Percentiles rank a stretch among this genome's conserved stretches.
Evolutionary conservation across 306 rosid species (phyloP).

Genomic region (Gastrolobium bilobum): DNA sequence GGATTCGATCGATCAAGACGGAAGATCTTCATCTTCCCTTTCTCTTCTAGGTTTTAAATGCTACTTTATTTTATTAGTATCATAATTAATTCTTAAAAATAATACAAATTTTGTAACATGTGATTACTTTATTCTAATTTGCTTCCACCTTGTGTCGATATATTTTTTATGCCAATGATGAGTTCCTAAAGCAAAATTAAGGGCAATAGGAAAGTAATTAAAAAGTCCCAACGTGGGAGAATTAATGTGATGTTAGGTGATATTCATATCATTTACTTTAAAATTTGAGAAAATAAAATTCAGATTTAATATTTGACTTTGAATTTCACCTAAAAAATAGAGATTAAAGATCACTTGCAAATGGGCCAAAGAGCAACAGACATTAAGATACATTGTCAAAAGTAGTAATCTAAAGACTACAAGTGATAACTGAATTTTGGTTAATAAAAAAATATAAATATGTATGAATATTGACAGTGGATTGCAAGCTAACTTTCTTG

Average conservation of each 20-base stretch:
- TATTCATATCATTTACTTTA: conserved; percentile 13
- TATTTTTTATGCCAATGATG: not conserved
- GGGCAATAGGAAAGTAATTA: too few relatives aligned
- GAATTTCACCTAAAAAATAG: not conserved
- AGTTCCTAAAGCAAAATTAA: too few relatives aligned
- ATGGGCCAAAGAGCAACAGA: not conserved
- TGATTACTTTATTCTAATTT: too few relatives aligned
- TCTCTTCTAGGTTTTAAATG: too few relatives aligned
- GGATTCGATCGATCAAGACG: too few relatives aligned
- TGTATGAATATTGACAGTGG: too few relatives aligned
- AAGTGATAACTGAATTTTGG: too few relatives aligned
- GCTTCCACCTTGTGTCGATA: not conserved
- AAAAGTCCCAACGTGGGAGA: not conserved
- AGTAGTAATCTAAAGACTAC: too few relatives aligned
- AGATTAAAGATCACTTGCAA: not conserved
- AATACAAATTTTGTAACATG: not conserved
- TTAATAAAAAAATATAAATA: too few relatives aligned
- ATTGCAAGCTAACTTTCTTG: too few relatives aligned
- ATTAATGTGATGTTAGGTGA: conserved; percentile 19
- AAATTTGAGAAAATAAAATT: conserved; percentile 7
- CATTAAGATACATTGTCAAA: not conserved
- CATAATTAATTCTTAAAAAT: not conserved
- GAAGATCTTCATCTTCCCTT: too few relatives aligned
- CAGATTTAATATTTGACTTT: not conserved
- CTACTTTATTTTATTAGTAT: too few relatives aligned